A percentile compares a stretch with the other conserved stretches of the same genome.
Conservation (phyloP, 73 alveolate genomes). For the Halteria grandinella region DNA sequence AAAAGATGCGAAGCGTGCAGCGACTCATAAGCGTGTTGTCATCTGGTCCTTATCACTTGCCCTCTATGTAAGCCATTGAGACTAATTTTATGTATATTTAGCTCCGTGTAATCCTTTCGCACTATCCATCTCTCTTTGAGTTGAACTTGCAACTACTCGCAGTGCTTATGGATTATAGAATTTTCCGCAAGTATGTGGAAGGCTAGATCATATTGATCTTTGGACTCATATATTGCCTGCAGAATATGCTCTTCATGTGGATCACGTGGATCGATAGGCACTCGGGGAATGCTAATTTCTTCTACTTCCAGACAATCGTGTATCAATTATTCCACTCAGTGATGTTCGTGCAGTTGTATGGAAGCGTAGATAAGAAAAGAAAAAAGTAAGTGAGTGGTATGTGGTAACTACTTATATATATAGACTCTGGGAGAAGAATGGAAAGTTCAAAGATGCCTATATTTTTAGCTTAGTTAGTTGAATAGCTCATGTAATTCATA, state of each 20-base stretch:
- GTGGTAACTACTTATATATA: too few species aligned
- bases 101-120: conserved; percentile 3
- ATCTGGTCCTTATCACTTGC: background rate
- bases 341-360: conserved; percentile 1
- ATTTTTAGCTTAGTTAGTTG: too few species aligned
- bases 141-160: conserved; percentile 1
- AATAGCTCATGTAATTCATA: too few species aligned
- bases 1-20: background rate
- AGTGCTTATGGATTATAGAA: background rate
- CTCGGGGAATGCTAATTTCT: conserved; percentile 54
- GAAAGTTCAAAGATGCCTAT: too few species aligned
- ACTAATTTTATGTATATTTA: background rate
- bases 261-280: conserved; percentile 42
- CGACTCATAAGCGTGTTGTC: too few species aligned
- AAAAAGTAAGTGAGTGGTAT: too few species aligned
- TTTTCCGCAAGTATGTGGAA: conserved; percentile 22
- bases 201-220: conserved; percentile 9
- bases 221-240: conserved; percentile 13
- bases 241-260: conserved; percentile 29
- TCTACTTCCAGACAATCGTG: conserved; percentile 37
- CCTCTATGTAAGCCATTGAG: background rate
- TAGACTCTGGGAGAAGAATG: too few species aligned
- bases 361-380: background rate
- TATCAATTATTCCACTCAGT: background rate
- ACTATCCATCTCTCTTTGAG: conserved; percentile 43